Evolutionary conservation across 352 stramenopile genomes (phyloP).

Genomic region (Phytophthora europaea): DNA sequence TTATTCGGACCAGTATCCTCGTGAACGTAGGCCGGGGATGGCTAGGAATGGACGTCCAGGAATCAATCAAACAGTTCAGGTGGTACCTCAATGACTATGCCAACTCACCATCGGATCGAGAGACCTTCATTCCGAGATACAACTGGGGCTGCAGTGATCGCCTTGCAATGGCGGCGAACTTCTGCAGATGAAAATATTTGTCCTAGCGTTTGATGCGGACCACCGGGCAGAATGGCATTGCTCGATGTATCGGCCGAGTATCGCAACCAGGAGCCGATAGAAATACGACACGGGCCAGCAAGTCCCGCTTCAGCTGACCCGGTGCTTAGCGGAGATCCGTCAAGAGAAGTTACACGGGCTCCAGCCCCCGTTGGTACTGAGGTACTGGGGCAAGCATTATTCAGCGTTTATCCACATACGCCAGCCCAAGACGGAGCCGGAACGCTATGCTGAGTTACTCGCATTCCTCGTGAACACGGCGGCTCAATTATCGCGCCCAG

Average conservation of each 20-base stretch:
- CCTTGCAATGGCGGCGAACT: not conserved
- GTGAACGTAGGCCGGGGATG: not conserved
- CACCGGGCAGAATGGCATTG: not conserved
- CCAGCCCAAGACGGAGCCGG: not conserved
- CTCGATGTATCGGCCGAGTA: not conserved
- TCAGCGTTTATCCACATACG: conserved; percentile 1
- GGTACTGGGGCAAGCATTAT: not conserved
- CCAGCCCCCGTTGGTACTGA: not conserved
- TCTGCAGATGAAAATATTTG: not conserved
- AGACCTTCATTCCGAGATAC: not conserved
- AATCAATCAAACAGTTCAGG: conserved; percentile 16
- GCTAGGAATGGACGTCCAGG: not conserved
- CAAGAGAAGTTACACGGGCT: not conserved
- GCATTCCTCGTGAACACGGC: not conserved
- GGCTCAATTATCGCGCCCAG: too few relatives aligned
- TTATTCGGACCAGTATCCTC: not conserved
- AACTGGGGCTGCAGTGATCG: conserved; percentile 11
- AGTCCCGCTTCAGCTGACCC: not conserved
- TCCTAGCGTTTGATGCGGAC: not conserved
- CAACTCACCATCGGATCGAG: not conserved
- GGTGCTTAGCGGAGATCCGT: not conserved
- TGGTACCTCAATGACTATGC: conserved; percentile 19
- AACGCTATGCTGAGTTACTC: not conserved
- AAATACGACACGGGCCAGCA: not conserved
- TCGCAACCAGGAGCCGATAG: not conserved